These are phyloP conservation scores for Torrubiellomyces zombiae DNA, from an alignment of 2,329 filamentous ascomycete species.

Conservation along the genomic window DNA sequence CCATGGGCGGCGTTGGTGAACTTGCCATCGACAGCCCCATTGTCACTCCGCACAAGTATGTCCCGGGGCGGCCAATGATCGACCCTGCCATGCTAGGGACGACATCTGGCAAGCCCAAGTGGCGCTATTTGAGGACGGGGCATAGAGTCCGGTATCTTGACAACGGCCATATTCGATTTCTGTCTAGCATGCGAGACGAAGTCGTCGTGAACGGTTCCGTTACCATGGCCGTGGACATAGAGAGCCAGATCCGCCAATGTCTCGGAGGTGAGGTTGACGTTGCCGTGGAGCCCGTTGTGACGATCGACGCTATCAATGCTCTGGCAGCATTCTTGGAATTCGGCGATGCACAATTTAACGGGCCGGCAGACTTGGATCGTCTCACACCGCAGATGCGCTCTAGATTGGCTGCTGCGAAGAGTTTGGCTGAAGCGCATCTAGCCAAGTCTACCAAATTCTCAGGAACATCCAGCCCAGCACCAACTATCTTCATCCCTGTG, in stretches of 20 bases:
- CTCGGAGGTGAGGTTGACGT: slow-evolving; percentile 30
- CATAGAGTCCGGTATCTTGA: slow-evolving; percentile 32
- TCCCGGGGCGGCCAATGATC: slow-evolving; percentile 11
- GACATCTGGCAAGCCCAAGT: slow-evolving; percentile 10
- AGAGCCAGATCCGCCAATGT: slow-evolving; percentile 28
- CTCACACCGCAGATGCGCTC: slow-evolving; percentile 24
- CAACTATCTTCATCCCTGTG: slow-evolving; percentile 30
- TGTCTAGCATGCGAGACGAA: slow-evolving; percentile 26
- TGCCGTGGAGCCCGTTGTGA: slow-evolving; percentile 29
- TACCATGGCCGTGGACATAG: slow-evolving; percentile 26
- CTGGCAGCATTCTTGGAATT: slow-evolving; percentile 34
- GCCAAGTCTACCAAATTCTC: slow-evolving; percentile 10
- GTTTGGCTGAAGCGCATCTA: slow-evolving; percentile 25
- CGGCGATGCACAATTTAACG: slow-evolving; percentile 21
- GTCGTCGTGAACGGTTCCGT: slow-evolving; percentile 20
- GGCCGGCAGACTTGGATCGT: slow-evolving; percentile 19
- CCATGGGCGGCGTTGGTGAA: slow-evolving; percentile 38
- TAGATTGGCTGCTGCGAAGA: slow-evolving; percentile 24
- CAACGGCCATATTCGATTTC: slow-evolving; percentile 29
- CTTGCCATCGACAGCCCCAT: slow-evolving; percentile 38
- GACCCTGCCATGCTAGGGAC: slow-evolving; percentile 9
- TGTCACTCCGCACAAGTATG: slow-evolving; percentile 18
- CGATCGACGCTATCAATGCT: slow-evolving; percentile 23
- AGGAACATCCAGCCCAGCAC: slow-evolving; percentile 20
- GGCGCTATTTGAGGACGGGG: slow-evolving; percentile 31